Evolutionary conservation across 1,284 basidiomycete species (phyloP), one percentile per base, ranked within the genome.

Genomic region (Mycosarcoma mackinlayi): DNA sequence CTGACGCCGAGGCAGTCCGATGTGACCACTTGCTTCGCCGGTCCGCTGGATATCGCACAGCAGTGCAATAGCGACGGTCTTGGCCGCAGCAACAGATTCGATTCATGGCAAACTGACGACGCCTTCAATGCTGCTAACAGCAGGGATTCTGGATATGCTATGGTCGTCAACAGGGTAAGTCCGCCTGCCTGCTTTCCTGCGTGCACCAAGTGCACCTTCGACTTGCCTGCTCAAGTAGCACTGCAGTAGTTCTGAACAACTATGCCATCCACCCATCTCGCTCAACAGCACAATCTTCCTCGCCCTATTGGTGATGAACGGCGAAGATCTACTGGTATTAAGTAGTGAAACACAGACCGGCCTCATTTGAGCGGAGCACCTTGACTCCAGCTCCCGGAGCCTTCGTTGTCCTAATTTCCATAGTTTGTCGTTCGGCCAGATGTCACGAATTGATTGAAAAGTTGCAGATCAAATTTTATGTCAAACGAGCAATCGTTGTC

Each of bases 131-230:
- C 25, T 13, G 16, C 38, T 6, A 40, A 9, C 13, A 40, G 28
- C 19, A 7, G 16, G 3, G 30, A 24, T 14, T n/a, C 4, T 5
- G 21, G 41, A 18, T 37, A 41, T 33, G 16, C 38, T 13, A 21
- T 31, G n/a, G 14, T 40, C 21, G 48, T 39, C 21, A 28, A 31
- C 14, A 31, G 34, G 28, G 48, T 50, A 24, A 50, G 48, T 49
- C 18, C 27, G 9, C 4, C 19, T 13, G n/a, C 7, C 8, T 16
- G 3, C 11, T 21, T 31, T 13, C 21, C 18, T 34, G n/a, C n/a
- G n/a, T 14, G 30, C 30, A n/a, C n/a, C n/a, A n/a, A n/a, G n/a
- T n/a, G n/a, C n/a, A n/a, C n/a, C n/a, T n/a, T n/a, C n/a, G n/a
- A n/a, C n/a, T n/a, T n/a, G n/a, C n/a, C n/a, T n/a, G n/a, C n/a